phyloP scores from a whole-genome alignment of 2,329 filamentous ascomycete genomes.

The Sporothrix dimorphospora region DNA sequence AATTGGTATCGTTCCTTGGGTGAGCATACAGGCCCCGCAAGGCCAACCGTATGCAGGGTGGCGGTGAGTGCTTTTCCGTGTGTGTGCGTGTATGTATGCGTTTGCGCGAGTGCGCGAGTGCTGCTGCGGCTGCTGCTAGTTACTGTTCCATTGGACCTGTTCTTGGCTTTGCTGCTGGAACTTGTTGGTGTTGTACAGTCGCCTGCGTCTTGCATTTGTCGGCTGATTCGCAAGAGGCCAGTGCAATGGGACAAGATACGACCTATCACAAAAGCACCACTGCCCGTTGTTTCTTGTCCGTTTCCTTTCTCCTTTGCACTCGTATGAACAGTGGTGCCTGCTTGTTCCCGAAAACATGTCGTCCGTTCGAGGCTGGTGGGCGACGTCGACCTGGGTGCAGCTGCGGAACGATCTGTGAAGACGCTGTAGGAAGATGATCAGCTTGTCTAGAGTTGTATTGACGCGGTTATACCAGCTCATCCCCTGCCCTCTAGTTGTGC shows the following conservation, averaged over 20 bases:
- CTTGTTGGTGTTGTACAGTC: neutral
- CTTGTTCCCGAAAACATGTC: neutral
- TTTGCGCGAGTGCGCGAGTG: neutral
- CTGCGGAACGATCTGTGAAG: neutral
- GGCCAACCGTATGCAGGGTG: neutral
- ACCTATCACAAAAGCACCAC: slow-evolving; percentile 11
- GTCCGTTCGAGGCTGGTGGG: neutral
- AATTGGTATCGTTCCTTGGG: neutral
- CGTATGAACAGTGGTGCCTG: neutral
- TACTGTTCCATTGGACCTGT: neutral
- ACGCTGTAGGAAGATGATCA: too few species aligned
- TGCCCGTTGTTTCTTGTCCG: neutral
- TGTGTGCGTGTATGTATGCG: neutral
- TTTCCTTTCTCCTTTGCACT: neutral
- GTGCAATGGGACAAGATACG: neutral
- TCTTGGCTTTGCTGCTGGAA: neutral
- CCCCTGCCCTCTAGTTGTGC: too few species aligned
- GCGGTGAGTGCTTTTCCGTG: slow-evolving; percentile 34
- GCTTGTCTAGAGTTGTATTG: too few species aligned
- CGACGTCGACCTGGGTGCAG: neutral
- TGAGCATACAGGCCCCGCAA: neutral
- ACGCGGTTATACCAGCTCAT: too few species aligned
- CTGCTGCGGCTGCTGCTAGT: neutral
- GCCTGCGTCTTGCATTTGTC: neutral
- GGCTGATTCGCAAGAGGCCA: neutral